Evolutionary conservation across 2,329 filamentous ascomycete genomes (phyloP).

Genomic region (Cadophora luteo-olivacea): DNA sequence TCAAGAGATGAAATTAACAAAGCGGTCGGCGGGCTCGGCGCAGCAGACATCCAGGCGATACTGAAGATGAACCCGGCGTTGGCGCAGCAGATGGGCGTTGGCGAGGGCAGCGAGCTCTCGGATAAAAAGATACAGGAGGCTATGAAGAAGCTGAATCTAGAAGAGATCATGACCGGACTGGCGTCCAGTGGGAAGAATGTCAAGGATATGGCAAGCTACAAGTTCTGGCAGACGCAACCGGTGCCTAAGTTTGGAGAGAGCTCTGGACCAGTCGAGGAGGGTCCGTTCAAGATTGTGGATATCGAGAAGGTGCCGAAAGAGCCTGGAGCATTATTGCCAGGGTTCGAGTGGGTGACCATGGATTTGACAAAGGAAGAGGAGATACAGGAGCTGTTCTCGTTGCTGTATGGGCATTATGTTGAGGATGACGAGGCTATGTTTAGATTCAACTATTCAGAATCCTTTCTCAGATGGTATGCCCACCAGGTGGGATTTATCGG

Average conservation of each 20-base stretch:
- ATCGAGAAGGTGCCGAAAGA: conserved; percentile 80
- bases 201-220: conserved; percentile 97
- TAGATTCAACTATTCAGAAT: conserved; percentile 91
- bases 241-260: conserved; percentile 81
- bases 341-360: conserved; percentile 94
- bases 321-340: conserved; percentile 75
- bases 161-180: conserved; percentile 76
- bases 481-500: not conserved
- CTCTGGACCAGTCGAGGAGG: conserved; percentile 68
- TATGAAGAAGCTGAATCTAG: conserved; percentile 68
- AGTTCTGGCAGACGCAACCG: conserved; percentile 98
- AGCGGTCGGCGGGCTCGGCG: conserved; percentile 54
- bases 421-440: conserved; percentile 98
- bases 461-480: conserved; percentile 85
- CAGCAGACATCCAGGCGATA: conserved; percentile 68
- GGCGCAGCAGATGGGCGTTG: conserved; percentile 60
- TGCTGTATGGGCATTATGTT: conserved; percentile 93
- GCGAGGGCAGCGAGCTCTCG: conserved; percentile 45
- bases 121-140: conserved; percentile 55
- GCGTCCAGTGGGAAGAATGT: conserved; percentile 84
- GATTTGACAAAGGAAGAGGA: conserved; percentile 80
- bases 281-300: conserved; percentile 82
- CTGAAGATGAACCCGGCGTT: conserved; percentile 76
- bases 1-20: conserved; percentile 57
- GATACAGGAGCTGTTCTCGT: conserved; percentile 88